phyloP scores from a whole-genome alignment of 2,329 filamentous ascomycete species.

The Basipetospora chlamydospora region DNA sequence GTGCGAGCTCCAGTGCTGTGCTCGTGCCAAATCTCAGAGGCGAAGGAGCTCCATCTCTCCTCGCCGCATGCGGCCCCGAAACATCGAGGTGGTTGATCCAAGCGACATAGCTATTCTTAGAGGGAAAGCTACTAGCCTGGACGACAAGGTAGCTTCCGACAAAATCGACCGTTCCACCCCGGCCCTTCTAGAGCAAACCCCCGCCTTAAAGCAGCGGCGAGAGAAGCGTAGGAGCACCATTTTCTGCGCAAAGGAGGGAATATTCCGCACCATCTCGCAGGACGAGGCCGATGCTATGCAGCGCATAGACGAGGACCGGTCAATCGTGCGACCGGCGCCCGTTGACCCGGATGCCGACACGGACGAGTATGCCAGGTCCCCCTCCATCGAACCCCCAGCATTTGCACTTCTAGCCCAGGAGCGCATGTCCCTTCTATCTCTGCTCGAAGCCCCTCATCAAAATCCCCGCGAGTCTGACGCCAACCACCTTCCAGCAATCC shows the following conservation, averaged over 20 bases:
- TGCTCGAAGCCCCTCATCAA: constrained; percentile 39
- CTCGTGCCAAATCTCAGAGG: constrained; percentile 31
- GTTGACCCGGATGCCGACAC: constrained; percentile 18
- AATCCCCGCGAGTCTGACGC: constrained; percentile 16
- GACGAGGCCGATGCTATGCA: constrained; percentile 32
- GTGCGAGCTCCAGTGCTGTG: constrained; percentile 53
- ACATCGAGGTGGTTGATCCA: constrained; percentile 23
- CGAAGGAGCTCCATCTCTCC: constrained; percentile 17
- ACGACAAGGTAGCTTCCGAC: neutral
- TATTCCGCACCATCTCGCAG: constrained; percentile 46
- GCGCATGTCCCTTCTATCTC: constrained; percentile 44
- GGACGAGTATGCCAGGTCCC: constrained; percentile 39
- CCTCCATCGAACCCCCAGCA: constrained; percentile 47
- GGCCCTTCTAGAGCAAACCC: too few species aligned
- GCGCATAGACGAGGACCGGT: constrained; percentile 14
- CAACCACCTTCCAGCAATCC: constrained; percentile 22
- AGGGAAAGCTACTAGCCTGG: neutral
- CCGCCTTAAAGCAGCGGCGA: neutral
- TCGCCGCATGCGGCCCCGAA: constrained; percentile 21
- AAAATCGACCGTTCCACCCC: too few species aligned
- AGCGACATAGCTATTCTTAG: constrained; percentile 28
- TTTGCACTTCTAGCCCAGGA: constrained; percentile 38
- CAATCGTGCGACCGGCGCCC: constrained; percentile 18
- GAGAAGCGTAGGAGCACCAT: constrained; percentile 26
- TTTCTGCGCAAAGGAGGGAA: constrained; percentile 47